Percentiles rank a stretch among this genome's conserved stretches.
These are phyloP conservation scores for Populus hybrid DNA, from an alignment of 441 rosid species.

Conservation along the genomic window DNA sequence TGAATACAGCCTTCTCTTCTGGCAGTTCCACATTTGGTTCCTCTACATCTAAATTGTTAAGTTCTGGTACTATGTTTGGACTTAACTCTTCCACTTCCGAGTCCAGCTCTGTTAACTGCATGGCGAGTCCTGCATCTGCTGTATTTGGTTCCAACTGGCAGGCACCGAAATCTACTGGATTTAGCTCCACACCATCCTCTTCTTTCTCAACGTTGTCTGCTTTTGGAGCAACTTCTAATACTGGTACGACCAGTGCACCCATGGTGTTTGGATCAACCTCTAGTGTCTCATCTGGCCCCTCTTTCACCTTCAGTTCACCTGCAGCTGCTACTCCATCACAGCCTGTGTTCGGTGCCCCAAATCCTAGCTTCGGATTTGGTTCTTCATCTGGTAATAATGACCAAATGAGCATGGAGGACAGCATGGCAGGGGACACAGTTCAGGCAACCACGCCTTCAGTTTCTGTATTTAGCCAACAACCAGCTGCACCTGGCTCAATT, in stretches of 20 bases:
- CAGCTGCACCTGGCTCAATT: conserved; percentile 30
- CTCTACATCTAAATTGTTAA: conserved; percentile 34
- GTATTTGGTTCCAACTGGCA: conserved; percentile 61
- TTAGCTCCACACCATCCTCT: conserved; percentile 32
- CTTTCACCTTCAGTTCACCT: conserved; percentile 52
- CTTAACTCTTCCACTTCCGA: conserved; percentile 34
- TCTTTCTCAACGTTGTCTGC: conserved; percentile 21
- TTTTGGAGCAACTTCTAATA: conserved; percentile 50
- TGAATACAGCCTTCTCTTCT: not conserved
- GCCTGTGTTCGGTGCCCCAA: conserved; percentile 48
- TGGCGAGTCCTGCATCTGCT: conserved; percentile 32
- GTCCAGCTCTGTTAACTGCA: conserved; percentile 38
- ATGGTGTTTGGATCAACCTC: conserved; percentile 34
- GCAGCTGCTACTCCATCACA: conserved; percentile 39
- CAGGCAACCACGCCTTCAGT: conserved; percentile 47
- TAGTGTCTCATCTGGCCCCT: conserved; percentile 40
- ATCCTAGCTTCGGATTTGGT: conserved; percentile 50
- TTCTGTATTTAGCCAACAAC: conserved; percentile 54
- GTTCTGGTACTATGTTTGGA: conserved; percentile 51
- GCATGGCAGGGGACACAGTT: conserved; percentile 91
- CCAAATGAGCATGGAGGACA: conserved; percentile 89
- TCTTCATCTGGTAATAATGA: conserved; percentile 51
- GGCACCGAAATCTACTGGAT: conserved; percentile 40
- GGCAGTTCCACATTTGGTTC: no score
- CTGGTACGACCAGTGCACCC: conserved; percentile 30